phyloP scores from a whole-genome alignment of 208 protist genomes.

The Endotrypanum monterogeii region DNA sequence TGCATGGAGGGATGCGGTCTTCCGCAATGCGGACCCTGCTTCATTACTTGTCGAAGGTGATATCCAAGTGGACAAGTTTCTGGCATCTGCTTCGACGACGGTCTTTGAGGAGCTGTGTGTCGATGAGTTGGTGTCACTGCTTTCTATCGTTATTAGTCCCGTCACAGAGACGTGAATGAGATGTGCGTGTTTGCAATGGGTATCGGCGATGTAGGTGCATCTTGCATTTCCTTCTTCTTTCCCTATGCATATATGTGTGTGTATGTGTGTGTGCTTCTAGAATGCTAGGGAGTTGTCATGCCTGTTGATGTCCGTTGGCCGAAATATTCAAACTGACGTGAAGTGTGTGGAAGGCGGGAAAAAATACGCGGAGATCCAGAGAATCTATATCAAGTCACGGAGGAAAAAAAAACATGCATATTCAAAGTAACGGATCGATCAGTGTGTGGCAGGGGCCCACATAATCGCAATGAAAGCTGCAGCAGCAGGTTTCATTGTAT shows the following conservation, averaged over 20 bases:
- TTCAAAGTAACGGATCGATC: background rate
- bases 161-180: background rate
- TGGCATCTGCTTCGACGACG: slow-evolving; percentile 17
- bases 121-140: slow-evolving; percentile 34
- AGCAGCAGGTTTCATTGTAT: background rate
- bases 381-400: no score
- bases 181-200: background rate
- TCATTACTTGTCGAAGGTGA: background rate
- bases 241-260: slow-evolving; percentile 1
- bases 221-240: background rate
- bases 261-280: background rate
- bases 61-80: slow-evolving; percentile 1
- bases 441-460: background rate
- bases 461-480: background rate
- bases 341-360: background rate
- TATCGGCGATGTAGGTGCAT: background rate
- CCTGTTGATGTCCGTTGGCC: no score
- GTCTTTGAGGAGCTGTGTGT: slow-evolving; percentile 37
- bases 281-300: background rate
- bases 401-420: background rate
- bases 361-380: background rate
- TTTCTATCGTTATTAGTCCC: slow-evolving; percentile 5
- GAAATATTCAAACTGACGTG: no score
- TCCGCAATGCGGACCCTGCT: background rate
- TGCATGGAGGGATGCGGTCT: slow-evolving; percentile 5